phyloP scores from a whole-genome alignment of 1,139 yeast species.

The Geotrichum aggregatum region DNA sequence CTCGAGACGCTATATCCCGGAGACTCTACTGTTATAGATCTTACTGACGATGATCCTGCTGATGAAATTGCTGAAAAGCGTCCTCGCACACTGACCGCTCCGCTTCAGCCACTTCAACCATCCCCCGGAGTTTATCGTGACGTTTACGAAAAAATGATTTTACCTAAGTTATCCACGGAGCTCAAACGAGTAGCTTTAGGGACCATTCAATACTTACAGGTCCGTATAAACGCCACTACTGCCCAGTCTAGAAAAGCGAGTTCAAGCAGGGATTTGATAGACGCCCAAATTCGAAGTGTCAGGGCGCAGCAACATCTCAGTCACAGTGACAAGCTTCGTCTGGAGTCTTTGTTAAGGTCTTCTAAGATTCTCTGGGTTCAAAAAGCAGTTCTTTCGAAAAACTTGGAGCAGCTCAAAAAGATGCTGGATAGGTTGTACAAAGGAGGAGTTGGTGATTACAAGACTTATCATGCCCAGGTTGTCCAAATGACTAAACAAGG shows the following conservation, averaged over 20 bases:
- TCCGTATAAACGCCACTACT: background rate
- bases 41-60: constrained; percentile 10
- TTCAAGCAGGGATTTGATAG: background rate
- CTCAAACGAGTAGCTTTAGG: background rate
- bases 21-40: constrained; percentile 6
- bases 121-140: constrained; percentile 4
- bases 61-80: background rate
- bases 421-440: constrained; percentile 4
- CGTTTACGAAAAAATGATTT: constrained; percentile 5
- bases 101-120: background rate
- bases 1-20: background rate
- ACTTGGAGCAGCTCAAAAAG: constrained; percentile 5
- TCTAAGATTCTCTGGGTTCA: constrained; percentile 10
- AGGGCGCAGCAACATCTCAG: background rate
- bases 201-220: background rate
- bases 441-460: constrained; percentile 10
- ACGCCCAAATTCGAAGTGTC: background rate
- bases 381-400: constrained; percentile 8
- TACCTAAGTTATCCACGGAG: constrained; percentile 1
- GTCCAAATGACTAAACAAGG: constrained; percentile 3
- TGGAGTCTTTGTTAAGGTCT: constrained; percentile 3
- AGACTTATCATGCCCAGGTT: background rate
- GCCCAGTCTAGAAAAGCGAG: background rate
- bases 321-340: background rate
- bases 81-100: constrained; percentile 2